phyloP scores from a whole-genome alignment of 495 filamentous ascomycete species.

The Podospora anserina region DNA sequence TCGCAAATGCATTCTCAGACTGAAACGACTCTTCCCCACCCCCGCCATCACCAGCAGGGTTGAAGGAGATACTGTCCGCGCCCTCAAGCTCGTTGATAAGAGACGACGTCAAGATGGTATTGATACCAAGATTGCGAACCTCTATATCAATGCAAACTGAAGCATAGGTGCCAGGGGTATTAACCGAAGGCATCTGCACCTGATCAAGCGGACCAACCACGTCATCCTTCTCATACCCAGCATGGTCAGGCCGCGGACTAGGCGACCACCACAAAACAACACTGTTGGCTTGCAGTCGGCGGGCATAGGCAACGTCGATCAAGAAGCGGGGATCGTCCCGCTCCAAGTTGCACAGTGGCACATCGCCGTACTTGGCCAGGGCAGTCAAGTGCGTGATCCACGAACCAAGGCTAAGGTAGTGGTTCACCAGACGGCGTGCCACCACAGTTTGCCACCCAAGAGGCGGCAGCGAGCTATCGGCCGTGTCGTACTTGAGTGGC shows the following conservation, averaged over 20 bases:
- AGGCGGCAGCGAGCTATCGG: slow-evolving; percentile 82
- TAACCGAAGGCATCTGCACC: slow-evolving; percentile 92
- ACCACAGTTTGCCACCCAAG: slow-evolving; percentile 93
- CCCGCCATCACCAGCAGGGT: slow-evolving; percentile 66
- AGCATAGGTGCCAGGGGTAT: slow-evolving; percentile 87
- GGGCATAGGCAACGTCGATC: slow-evolving; percentile 93
- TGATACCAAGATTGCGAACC: slow-evolving; percentile 92
- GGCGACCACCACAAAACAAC: slow-evolving; percentile 98
- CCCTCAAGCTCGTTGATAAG: slow-evolving; percentile 98
- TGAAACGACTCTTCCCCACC: slow-evolving; percentile 63
- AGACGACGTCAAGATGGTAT: slow-evolving; percentile 93
- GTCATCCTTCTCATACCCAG: slow-evolving; percentile 93
- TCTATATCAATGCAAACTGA: slow-evolving; percentile 97
- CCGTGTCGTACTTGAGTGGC: slow-evolving; percentile 71
- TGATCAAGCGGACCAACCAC: slow-evolving; percentile 76
- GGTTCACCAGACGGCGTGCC: slow-evolving; percentile 77
- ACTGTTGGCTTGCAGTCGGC: slow-evolving; percentile 84
- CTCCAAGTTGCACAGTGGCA: slow-evolving; percentile 93
- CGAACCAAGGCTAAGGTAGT: slow-evolving; percentile 83
- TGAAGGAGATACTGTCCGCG: slow-evolving; percentile 72
- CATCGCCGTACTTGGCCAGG: slow-evolving; percentile 85
- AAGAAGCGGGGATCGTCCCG: slow-evolving; percentile 88
- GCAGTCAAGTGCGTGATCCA: slow-evolving; percentile 88
- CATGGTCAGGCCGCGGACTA: slow-evolving; percentile 84
- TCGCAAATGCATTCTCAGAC: slow-evolving; percentile 88